Base-by-base conservation (phyloP, 139 green algal genomes). In the Chlamydomonas sp. region DNA sequence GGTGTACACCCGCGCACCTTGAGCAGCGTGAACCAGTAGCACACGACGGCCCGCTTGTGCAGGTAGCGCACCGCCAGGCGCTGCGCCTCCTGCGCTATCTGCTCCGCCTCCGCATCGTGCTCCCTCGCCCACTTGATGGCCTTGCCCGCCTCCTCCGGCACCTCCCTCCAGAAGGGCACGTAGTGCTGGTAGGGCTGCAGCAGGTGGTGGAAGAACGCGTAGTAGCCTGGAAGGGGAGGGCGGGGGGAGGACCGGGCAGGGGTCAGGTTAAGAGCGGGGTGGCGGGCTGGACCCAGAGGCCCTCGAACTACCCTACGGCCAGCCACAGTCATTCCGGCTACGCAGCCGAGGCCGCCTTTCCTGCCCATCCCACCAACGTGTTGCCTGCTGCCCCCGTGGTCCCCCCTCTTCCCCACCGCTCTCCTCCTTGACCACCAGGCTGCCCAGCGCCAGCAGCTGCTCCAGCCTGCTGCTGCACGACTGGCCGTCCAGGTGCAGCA, bases 401-500 rank as follows among this genome's bases (percentile, higher is more conserved):
- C 80, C 31, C 49, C 59, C 61, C 61, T 6, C 20, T 4, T n/a
- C 17, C 83, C 16, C 73, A 87, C 83, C 83, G 62, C 71, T 86
- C 72, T 89, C 86, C 79, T 92, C 90, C 64, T 90, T 90, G 63
- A 93, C 74, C 60, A 90, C 72, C 18, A 86, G 14, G 63, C 78
- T 88, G 72, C 77, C 77, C 31, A 93, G 80, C 49, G 87, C 84
- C 78, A 92, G 64, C 78, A 92, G 64, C 86, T 91, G 90, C 77
- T 92, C 90, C 82, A 91, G 78, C 1, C 86, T 82, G 57, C 62
- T 80, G 17, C 68, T 62, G 79, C 78, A 80, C 59, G 57, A 63
- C 85, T 92, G 89, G 6, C 89, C 89, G 81, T 92, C 89, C 80
- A 92, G 84, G 74, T 92, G 89, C 66, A 92, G 72, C 74, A 92